phyloP scores from a whole-genome alignment of 139 green algal species.

The Chlorella sorokiniana region DNA sequence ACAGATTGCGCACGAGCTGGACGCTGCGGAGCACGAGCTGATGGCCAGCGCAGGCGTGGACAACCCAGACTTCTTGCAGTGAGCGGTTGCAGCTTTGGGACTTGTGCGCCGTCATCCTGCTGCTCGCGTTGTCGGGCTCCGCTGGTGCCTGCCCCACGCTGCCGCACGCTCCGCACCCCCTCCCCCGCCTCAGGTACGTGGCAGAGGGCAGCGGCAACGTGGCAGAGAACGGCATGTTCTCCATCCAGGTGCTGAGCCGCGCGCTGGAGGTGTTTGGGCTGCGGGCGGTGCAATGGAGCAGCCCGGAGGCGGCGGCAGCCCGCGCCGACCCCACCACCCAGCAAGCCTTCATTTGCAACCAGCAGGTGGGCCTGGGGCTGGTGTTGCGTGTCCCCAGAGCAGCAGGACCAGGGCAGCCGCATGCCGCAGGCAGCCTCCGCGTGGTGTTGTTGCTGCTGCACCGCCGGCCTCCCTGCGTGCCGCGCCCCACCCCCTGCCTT shows the following conservation, averaged over 20 bases:
- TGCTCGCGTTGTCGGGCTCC: background rate
- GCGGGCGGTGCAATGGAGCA: conserved; percentile 45
- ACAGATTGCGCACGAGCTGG: conserved; percentile 79
- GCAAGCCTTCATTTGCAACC: conserved; percentile 85
- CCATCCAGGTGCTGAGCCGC: conserved; percentile 76
- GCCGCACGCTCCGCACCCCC: background rate
- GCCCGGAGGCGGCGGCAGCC: conserved; percentile 36
- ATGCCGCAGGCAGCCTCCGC: background rate
- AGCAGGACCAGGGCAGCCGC: background rate
- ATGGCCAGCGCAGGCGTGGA: conserved; percentile 65
- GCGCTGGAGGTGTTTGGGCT: conserved; percentile 79
- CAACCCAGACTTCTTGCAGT: conserved; percentile 47
- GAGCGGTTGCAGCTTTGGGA: background rate
- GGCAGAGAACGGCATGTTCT: conserved; percentile 82
- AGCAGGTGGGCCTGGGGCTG: conserved; percentile 39
- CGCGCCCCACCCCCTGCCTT: background rate
- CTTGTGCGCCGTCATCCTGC: background rate
- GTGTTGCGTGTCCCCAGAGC: too few species aligned
- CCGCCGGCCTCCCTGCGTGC: too few species aligned
- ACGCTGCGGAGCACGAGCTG: conserved; percentile 70
- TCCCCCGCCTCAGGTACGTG: conserved; percentile 32
- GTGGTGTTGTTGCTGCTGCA: too few species aligned
- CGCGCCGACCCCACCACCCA: conserved; percentile 57
- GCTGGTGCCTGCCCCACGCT: background rate
- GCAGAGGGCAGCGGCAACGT: conserved; percentile 76